Conservation (phyloP, 768 basidiomycete genomes). For the Leccinum imitatum region DNA sequence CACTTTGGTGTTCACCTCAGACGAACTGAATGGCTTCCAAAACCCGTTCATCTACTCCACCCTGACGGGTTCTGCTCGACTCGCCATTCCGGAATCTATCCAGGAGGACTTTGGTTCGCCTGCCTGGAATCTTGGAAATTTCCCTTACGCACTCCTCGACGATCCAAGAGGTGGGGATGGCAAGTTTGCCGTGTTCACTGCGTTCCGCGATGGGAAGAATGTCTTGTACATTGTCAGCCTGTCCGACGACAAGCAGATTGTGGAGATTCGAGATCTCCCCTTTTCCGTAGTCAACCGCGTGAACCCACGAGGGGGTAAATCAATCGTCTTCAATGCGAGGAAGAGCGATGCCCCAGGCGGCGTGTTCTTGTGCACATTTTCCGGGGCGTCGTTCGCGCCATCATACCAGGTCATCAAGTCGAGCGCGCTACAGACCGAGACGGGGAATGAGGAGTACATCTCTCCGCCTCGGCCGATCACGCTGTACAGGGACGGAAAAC, state of each 20-base stretch:
- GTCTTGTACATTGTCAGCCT: constrained; percentile 36
- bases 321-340: constrained; percentile 36
- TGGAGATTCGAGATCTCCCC: constrained; percentile 32
- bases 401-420: constrained; percentile 25
- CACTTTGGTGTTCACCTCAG: constrained; percentile 61
- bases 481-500: constrained; percentile 36
- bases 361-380: constrained; percentile 32
- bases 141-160: constrained; percentile 47
- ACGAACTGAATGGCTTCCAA: constrained; percentile 57
- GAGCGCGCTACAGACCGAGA: constrained; percentile 18
- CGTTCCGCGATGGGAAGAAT: constrained; percentile 34
- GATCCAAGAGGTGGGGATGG: constrained; percentile 20
- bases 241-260: constrained; percentile 21
- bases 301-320: constrained; percentile 20
- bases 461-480: constrained; percentile 51
- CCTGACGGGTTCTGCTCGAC: constrained; percentile 27
- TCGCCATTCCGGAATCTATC: constrained; percentile 39
- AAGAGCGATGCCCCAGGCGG: constrained; percentile 33
- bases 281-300: constrained; percentile 32
- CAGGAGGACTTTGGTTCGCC: constrained; percentile 57
- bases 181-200: constrained; percentile 31
- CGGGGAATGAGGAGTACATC: constrained; percentile 31
- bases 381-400: constrained; percentile 22
- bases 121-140: constrained; percentile 53
- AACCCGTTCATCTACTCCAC: constrained; percentile 63